These are phyloP conservation scores for Beauveria australis DNA, from an alignment of 2,329 filamentous ascomycete genomes.

Conservation along the genomic window DNA sequence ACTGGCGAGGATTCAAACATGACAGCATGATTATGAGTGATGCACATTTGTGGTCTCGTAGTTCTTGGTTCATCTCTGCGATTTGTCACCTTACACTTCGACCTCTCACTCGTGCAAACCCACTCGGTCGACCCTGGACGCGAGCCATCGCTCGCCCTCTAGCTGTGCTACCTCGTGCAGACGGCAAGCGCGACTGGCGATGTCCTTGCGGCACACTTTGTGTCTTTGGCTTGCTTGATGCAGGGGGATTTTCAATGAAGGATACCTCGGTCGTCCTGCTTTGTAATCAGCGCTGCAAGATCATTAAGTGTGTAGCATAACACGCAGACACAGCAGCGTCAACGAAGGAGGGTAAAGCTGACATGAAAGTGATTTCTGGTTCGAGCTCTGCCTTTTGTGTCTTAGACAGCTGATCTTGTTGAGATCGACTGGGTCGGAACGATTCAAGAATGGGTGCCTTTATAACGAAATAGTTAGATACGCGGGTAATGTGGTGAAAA, in stretches of 20 bases:
- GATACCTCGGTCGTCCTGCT: constrained; percentile 80
- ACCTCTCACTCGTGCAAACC: constrained; percentile 37
- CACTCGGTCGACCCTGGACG: constrained; percentile 33
- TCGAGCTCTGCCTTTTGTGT: constrained; percentile 31
- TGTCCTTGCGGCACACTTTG: constrained; percentile 35
- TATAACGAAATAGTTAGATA: neutral
- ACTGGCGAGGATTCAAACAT: constrained; percentile 40
- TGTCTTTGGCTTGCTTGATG: constrained; percentile 41
- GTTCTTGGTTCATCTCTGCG: neutral
- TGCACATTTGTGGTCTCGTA: neutral
- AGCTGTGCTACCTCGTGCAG: constrained; percentile 32
- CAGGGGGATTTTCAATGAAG: constrained; percentile 75
- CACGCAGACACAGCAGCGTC: no score
- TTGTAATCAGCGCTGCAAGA: constrained; percentile 15
- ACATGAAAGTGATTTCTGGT: constrained; percentile 81
- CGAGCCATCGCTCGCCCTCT: constrained; percentile 21
- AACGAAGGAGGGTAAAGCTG: constrained; percentile 24
- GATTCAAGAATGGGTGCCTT: constrained; percentile 79
- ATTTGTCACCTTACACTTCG: constrained; percentile 35
- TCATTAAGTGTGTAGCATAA: neutral
- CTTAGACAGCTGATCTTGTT: constrained; percentile 36
- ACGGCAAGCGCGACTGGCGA: constrained; percentile 40
- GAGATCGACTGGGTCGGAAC: constrained; percentile 59
- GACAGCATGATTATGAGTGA: constrained; percentile 18
- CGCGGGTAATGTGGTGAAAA: neutral